Percentiles rank a stretch among this genome's conserved stretches.
These are phyloP conservation scores for Dothiorella sarmentorum DNA, from an alignment of 2,329 filamentous ascomycete genomes.

Conservation along the genomic window DNA sequence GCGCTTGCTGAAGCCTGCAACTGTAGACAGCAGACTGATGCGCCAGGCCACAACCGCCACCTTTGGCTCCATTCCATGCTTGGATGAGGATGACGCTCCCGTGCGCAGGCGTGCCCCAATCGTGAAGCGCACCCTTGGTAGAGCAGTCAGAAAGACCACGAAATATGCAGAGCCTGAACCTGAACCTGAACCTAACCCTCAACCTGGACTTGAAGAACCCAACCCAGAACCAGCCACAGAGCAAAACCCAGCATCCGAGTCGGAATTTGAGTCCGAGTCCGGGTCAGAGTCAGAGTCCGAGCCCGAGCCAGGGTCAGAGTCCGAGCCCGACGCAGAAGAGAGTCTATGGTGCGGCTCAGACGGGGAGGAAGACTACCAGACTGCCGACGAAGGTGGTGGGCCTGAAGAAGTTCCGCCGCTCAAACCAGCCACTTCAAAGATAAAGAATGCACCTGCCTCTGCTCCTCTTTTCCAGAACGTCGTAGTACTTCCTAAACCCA, in stretches of 20 bases:
- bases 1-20: conserved; percentile 32
- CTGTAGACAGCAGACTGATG: conserved; percentile 27
- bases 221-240: too few species aligned
- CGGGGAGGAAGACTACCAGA: conserved; percentile 26
- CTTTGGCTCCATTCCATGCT: conserved; percentile 27
- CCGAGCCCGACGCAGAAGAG: background rate
- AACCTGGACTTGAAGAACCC: too few species aligned
- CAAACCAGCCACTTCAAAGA: background rate
- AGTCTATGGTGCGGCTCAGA: conserved; percentile 8
- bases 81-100: conserved; percentile 2
- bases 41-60: conserved; percentile 20
- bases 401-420: background rate
- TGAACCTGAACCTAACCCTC: too few species aligned
- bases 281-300: background rate
- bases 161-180: too few species aligned
- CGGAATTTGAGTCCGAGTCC: too few species aligned
- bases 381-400: conserved; percentile 32
- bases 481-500: background rate
- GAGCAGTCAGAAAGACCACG: background rate
- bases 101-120: background rate
- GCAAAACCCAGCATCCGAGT: too few species aligned
- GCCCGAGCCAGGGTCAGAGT: background rate
- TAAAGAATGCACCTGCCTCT: background rate
- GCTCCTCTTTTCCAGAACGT: background rate
- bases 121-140: conserved; percentile 4